Evolutionary conservation across 106 monocot genomes (phyloP).

Genomic region (Ottelia alismoides): DNA sequence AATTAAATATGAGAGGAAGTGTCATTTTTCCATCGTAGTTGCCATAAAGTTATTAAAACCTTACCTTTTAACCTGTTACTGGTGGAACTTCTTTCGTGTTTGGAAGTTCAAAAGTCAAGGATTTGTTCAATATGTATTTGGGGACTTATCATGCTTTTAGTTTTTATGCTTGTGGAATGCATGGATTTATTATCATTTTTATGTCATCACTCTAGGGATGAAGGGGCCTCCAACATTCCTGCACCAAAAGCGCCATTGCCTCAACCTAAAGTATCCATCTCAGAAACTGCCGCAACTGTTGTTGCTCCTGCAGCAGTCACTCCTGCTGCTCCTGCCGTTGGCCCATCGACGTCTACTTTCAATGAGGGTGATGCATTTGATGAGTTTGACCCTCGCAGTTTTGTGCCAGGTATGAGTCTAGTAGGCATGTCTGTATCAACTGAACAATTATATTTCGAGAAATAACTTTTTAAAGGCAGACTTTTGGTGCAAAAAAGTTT

Average conservation of each 20-base stretch:
- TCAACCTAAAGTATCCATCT: constrained; percentile 9
- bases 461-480: too few relatives aligned
- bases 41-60: too few relatives aligned
- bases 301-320: constrained; percentile 4
- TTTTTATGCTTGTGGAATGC: constrained; percentile 5
- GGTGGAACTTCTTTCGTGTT: too few relatives aligned
- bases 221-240: constrained; percentile 14
- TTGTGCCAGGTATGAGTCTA: constrained; percentile 48
- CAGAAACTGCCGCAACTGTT: constrained; percentile 10
- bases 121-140: constrained; percentile 31
- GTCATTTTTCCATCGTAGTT: too few relatives aligned
- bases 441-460: too few relatives aligned
- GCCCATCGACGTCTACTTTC: not conserved
- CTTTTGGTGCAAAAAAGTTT: too few relatives aligned
- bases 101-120: too few relatives aligned
- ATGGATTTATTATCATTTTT: constrained; percentile 3
- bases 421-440: too few relatives aligned
- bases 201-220: constrained; percentile 24
- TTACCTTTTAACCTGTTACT: too few relatives aligned
- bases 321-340: not conserved
- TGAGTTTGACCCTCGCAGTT: constrained; percentile 75
- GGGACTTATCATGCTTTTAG: constrained; percentile 1
- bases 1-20: too few relatives aligned
- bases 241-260: constrained; percentile 27
- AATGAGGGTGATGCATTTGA: constrained; percentile 35